Evolutionary conservation across 2,329 filamentous ascomycete species (phyloP).

Genomic region (Pseudocercospora cruenta): DNA sequence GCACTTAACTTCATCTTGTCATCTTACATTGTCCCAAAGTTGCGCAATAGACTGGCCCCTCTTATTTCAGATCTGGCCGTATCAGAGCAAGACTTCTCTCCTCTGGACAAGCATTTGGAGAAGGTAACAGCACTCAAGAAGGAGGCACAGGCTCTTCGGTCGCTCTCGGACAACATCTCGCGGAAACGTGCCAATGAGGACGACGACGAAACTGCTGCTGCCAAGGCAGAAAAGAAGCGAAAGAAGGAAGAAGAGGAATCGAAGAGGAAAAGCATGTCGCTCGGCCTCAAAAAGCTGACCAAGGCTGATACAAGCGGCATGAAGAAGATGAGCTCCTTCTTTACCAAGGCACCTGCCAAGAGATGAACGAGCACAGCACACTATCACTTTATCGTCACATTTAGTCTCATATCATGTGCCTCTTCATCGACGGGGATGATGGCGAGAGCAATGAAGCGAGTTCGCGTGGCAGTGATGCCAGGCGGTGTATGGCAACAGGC

Average conservation of each 20-base stretch:
- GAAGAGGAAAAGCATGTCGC: conserved; percentile 77
- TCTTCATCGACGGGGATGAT: neutral
- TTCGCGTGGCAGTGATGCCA: neutral
- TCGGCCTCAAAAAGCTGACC: conserved; percentile 76
- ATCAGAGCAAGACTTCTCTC: conserved; percentile 63
- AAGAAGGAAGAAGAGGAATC: conserved; percentile 89
- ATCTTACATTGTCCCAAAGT: conserved; percentile 59
- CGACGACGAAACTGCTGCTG: conserved; percentile 68
- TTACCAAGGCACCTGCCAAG: conserved; percentile 62
- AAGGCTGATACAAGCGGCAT: conserved; percentile 92
- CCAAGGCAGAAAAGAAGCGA: conserved; percentile 71
- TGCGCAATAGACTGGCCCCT: conserved; percentile 50
- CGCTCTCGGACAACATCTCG: conserved; percentile 67
- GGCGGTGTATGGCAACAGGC: neutral
- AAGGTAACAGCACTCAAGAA: conserved; percentile 69
- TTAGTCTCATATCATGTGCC: neutral
- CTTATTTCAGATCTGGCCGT: conserved; percentile 43
- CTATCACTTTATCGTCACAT: neutral
- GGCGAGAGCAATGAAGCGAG: neutral
- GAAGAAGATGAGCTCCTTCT: conserved; percentile 97
- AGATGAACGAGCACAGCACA: conserved; percentile 10
- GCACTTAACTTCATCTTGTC: conserved; percentile 67
- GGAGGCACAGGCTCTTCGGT: conserved; percentile 71
- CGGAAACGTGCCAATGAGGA: conserved; percentile 62
- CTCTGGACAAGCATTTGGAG: conserved; percentile 71